Conservation (phyloP, 805 yeast species). For the Ogataea henricii region DNA sequence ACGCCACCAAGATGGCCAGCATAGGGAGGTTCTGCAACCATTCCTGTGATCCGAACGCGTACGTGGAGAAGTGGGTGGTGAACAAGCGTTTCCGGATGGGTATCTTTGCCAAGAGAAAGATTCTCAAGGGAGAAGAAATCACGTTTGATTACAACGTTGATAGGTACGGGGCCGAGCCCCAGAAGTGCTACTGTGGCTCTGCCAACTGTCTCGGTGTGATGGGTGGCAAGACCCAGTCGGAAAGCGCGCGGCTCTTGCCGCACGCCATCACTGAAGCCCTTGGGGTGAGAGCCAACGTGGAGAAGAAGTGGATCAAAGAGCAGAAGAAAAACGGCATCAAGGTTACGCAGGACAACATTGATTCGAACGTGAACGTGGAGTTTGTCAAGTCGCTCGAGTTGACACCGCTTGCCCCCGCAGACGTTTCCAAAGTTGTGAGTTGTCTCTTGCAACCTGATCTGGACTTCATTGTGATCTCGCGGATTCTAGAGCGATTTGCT, state of each 20-base stretch:
- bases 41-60: conserved; percentile 93
- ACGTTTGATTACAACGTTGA: conserved; percentile 94
- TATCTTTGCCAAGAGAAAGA: conserved; percentile 79
- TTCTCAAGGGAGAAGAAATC: conserved; percentile 80
- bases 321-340: conserved; percentile 51
- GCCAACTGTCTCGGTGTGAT: conserved; percentile 87
- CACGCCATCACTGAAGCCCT: conserved; percentile 83
- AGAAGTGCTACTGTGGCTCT: conserved; percentile 93
- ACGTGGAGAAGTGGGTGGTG: conserved; percentile 96
- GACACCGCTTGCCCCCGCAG: conserved; percentile 50
- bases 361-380: conserved; percentile 60
- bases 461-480: conserved; percentile 62
- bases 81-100: conserved; percentile 92
- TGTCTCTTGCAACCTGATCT: conserved; percentile 72
- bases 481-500: conserved; percentile 67
- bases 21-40: conserved; percentile 93
- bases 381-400: conserved; percentile 63
- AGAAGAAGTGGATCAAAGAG: conserved; percentile 68
- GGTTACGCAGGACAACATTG: conserved; percentile 52
- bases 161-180: conserved; percentile 92
- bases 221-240: conserved; percentile 98
- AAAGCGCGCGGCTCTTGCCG: conserved; percentile 81
- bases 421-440: conserved; percentile 78
- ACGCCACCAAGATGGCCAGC: conserved; percentile 88
- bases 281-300: conserved; percentile 69